Evolutionary conservation across 176 grass and related monocot genomes (phyloP).

Genomic region (Poa pratensis): DNA sequence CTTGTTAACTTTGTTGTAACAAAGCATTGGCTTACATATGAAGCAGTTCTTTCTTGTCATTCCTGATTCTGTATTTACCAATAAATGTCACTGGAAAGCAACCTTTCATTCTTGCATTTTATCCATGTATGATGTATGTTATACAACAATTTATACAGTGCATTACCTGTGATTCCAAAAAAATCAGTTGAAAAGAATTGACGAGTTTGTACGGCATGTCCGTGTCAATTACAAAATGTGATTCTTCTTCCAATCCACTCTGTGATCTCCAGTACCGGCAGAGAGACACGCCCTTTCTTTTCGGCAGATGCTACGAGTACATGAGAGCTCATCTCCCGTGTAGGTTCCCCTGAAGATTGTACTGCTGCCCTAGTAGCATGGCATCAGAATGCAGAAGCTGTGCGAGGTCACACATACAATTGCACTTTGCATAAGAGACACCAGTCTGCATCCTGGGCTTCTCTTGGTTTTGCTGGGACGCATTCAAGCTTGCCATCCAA

Average conservation of each 20-base stretch:
- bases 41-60: background rate
- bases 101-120: slow-evolving; percentile 28
- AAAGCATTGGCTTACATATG: no score
- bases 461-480: background rate
- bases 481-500: background rate
- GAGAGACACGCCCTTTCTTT: background rate
- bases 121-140: slow-evolving; percentile 40
- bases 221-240: slow-evolving; percentile 35
- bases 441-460: background rate
- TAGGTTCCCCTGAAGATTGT: slow-evolving; percentile 10
- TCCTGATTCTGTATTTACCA: background rate
- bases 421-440: background rate
- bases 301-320: background rate
- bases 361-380: slow-evolving; percentile 17
- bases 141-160: slow-evolving; percentile 32
- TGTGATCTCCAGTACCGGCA: background rate
- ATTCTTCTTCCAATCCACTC: background rate
- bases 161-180: background rate
- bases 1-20: no score
- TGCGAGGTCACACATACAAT: background rate
- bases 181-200: background rate
- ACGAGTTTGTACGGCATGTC: slow-evolving; percentile 24
- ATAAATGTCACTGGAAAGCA: background rate
- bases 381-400: background rate
- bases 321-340: background rate